phyloP scores from a whole-genome alignment of 257 asterid genomes.

The Osmanthus fragrans region DNA sequence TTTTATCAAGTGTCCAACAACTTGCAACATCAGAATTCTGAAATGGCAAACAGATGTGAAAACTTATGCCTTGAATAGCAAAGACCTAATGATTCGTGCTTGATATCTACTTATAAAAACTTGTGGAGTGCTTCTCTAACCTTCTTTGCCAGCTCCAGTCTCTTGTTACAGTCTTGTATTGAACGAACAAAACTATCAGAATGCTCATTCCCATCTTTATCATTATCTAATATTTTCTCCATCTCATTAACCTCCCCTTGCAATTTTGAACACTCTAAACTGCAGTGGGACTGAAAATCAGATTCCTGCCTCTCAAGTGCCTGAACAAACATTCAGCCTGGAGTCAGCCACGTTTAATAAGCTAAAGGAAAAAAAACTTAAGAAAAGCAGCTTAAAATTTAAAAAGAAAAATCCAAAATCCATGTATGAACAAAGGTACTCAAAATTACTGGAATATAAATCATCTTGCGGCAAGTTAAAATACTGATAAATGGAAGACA shows the following conservation, averaged over 20 bases:
- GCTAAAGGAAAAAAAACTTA: constrained; percentile 1
- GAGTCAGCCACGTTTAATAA: constrained; percentile 23
- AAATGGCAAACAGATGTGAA: background rate
- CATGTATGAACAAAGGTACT: background rate
- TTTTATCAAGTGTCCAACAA: background rate
- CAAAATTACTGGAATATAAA: background rate
- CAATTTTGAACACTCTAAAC: constrained; percentile 44
- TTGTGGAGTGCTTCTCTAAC: constrained; percentile 31
- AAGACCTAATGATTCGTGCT: background rate
- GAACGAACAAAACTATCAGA: constrained; percentile 32
- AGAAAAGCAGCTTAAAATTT: background rate
- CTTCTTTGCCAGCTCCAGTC: constrained; percentile 53
- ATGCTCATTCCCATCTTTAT: constrained; percentile 26
- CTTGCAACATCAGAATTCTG: constrained; percentile 1
- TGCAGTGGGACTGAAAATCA: constrained; percentile 38
- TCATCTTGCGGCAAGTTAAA: constrained; percentile 4
- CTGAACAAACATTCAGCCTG: constrained; percentile 35
- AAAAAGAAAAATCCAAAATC: background rate
- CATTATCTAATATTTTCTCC: constrained; percentile 43
- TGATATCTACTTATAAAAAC: constrained; percentile 3
- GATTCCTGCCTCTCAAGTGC: constrained; percentile 57
- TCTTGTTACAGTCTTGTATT: constrained; percentile 39
- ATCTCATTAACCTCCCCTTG: constrained; percentile 57
- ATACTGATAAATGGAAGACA: background rate
- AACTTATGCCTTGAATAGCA: background rate